A percentile compares a stretch with the other conserved stretches of the same genome.
phyloP scores from a whole-genome alignment of 78 protist species.

The Protostelium mycophagum region DNA sequence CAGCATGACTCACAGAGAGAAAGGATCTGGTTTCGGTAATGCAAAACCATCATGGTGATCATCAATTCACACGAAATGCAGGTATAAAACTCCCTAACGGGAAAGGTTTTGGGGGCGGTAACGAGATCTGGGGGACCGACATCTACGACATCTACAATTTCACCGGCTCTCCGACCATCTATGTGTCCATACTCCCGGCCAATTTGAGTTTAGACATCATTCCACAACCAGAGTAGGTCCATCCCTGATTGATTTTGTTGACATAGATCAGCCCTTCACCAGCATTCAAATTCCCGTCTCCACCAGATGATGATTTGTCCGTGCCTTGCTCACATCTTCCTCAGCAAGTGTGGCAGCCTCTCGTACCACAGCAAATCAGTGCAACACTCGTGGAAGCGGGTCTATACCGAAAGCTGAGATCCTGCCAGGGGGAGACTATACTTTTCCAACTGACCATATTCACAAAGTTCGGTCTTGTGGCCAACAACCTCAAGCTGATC shows the following conservation, averaged over 20 bases:
- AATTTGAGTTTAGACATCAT: neutral
- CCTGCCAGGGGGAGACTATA: neutral
- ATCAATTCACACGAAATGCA: too few relatives aligned
- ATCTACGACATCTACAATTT: neutral
- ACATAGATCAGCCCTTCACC: too few relatives aligned
- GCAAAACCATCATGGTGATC: too few relatives aligned
- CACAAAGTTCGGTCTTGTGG: neutral
- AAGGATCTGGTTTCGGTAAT: neutral
- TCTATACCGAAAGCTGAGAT: neutral
- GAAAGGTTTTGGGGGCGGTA: neutral
- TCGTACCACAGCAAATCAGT: neutral
- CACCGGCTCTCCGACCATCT: neutral
- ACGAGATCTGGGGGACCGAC: neutral
- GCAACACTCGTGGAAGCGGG: neutral
- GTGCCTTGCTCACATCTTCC: neutral
- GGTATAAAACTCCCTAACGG: neutral
- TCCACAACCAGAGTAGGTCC: neutral
- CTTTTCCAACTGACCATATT: neutral
- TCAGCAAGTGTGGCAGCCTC: neutral
- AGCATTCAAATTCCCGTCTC: neutral
- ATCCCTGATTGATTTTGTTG: neutral
- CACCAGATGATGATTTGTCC: neutral
- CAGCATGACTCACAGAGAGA: neutral
- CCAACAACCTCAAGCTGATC: neutral
- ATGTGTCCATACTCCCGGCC: neutral